Evolutionary conservation across 2,329 filamentous ascomycete species (phyloP).

Genomic region (Aspergillus viridinutans): DNA sequence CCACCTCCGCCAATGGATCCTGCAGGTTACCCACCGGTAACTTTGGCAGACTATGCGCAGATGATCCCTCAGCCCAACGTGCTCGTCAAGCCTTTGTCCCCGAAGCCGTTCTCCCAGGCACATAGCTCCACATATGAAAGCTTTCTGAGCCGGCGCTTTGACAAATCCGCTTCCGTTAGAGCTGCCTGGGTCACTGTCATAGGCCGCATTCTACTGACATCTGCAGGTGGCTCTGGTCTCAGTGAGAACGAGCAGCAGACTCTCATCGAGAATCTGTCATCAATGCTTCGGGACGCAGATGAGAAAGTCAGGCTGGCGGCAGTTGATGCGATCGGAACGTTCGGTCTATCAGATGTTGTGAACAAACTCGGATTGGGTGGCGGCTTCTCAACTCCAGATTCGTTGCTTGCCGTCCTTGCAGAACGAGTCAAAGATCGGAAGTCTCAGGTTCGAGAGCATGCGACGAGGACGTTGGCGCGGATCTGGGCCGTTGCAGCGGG

Average conservation of each 20-base stretch:
- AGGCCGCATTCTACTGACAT: constrained; percentile 84
- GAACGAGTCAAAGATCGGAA: constrained; percentile 87
- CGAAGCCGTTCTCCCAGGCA: constrained; percentile 82
- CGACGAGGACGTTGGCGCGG: constrained; percentile 76
- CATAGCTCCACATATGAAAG: constrained; percentile 75
- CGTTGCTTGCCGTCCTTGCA: constrained; percentile 74
- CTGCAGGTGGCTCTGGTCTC: constrained; percentile 82
- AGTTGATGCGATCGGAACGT: constrained; percentile 77
- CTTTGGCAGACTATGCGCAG: constrained; percentile 44
- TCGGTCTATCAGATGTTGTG: constrained; percentile 75
- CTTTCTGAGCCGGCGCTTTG: constrained; percentile 79
- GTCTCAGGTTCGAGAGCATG: constrained; percentile 74
- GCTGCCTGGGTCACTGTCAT: constrained; percentile 80
- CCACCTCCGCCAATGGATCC: constrained; percentile 70
- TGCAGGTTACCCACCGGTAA: constrained; percentile 69
- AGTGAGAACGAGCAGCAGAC: constrained; percentile 75
- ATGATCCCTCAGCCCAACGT: constrained; percentile 54
- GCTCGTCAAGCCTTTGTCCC: constrained; percentile 76
- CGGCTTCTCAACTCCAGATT: constrained; percentile 69
- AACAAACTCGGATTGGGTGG: constrained; percentile 75
- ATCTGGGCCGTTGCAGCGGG: constrained; percentile 93
- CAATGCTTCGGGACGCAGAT: constrained; percentile 81
- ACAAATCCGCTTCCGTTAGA: constrained; percentile 78
- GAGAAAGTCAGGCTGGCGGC: constrained; percentile 87
- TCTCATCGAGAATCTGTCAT: constrained; percentile 69